phyloP scores from a whole-genome alignment of 2,329 filamentous ascomycete species.

The Malbranchea cinnamomea region DNA sequence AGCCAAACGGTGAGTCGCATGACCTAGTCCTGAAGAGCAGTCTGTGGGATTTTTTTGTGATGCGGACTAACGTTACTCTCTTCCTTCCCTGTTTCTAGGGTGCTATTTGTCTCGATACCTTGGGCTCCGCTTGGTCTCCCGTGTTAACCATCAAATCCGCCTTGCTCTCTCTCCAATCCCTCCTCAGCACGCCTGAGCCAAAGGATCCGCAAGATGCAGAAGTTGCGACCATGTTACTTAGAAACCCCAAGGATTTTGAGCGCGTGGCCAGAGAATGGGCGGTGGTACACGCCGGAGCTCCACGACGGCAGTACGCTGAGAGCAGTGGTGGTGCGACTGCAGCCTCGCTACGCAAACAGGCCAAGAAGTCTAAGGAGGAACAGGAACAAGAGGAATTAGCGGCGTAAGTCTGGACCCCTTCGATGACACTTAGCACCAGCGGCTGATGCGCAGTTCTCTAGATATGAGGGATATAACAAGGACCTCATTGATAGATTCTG shows the following conservation, averaged over 20 bases:
- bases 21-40: not conserved
- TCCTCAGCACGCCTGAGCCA: slow-evolving; percentile 85
- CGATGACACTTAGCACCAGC: too few species aligned
- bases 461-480: slow-evolving; percentile 78
- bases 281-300: slow-evolving; percentile 65
- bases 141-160: slow-evolving; percentile 94
- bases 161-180: slow-evolving; percentile 79
- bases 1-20: slow-evolving; percentile 61
- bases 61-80: not conserved
- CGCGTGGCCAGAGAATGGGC: slow-evolving; percentile 83
- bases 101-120: slow-evolving; percentile 89
- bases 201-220: slow-evolving; percentile 95
- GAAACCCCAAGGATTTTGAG: slow-evolving; percentile 63
- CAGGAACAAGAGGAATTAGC: slow-evolving; percentile 43
- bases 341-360: slow-evolving; percentile 39
- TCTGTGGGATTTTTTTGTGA: not conserved
- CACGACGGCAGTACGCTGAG: slow-evolving; percentile 39
- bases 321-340: slow-evolving; percentile 38
- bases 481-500: slow-evolving; percentile 71
- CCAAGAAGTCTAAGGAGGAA: slow-evolving; percentile 37
- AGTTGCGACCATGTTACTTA: slow-evolving; percentile 78
- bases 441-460: slow-evolving; percentile 29
- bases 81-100: slow-evolving; percentile 41
- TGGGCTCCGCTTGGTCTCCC: slow-evolving; percentile 82
- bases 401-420: slow-evolving; percentile 27